Base-by-base conservation (phyloP, 2,329 filamentous ascomycete species). In the Exophiala aquamarina region DNA sequence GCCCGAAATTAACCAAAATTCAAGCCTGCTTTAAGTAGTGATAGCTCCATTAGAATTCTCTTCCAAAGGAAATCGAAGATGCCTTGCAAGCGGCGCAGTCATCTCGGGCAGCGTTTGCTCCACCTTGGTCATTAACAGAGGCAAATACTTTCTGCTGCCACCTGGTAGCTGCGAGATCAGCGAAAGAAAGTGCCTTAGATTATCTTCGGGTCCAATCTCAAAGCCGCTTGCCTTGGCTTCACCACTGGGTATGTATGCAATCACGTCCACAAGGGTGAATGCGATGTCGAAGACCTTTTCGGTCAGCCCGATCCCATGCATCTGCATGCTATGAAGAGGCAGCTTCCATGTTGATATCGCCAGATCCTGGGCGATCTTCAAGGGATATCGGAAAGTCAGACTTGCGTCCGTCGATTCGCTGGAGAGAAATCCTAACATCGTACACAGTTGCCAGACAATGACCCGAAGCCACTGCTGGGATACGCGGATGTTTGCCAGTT, bases 231-330 rank as follows among this genome's bases (percentile, higher is more conserved):
- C 72, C 3, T 80, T 76, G 0, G 79, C 69, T 1, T 81, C 79
- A 40, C 83, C 80, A 41, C 83, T 74, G 1, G 76, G 75, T 4
- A 79, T 74, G 59, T 73, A 78, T 9, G 83, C 76, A 44, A 94
- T 80, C 20, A 87, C 83, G 53, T 91, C 86, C 8, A 79, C 84
- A 51, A 93, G 74, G 11, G 83, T 82, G 63, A 79, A 86, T 13
- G 86, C 82, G 28, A 90, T 79, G 56, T 90, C 86, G 58, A 93
- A 79, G 13, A 95, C 70, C 63, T 91, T 91, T 62, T 90, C 87
- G 50, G 92, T 81, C 84, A 93, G 66, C 20, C 86, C 85, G 33
- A 87, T 78, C 19, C 84, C 85, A 56, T 90, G 76, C 3, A 90
- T 72, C 54, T 91, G 87, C 71, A 89, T 84, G 38, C 82, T 82